phyloP scores from a whole-genome alignment of 2,329 filamentous ascomycete genomes.

The Trichoderma semiorbis region DNA sequence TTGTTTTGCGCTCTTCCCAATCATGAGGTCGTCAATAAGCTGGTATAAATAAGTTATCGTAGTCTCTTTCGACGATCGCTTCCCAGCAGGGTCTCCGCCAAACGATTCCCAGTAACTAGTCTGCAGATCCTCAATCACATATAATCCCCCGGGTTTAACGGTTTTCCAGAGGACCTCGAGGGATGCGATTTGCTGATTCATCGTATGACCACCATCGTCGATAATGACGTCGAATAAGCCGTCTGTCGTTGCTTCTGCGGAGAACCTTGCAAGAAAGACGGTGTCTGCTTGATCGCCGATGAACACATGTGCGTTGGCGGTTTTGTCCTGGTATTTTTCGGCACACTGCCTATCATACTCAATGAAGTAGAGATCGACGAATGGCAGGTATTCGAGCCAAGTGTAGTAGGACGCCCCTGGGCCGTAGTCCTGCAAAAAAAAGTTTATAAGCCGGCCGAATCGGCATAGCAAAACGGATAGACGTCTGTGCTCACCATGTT shows the following conservation, averaged over 20 bases:
- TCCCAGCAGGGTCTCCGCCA: conserved; percentile 25
- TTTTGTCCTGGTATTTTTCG: conserved; percentile 34
- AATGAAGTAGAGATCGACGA: conserved; percentile 41
- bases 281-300: conserved; percentile 39
- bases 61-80: conserved; percentile 25
- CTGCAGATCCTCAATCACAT: conserved; percentile 35
- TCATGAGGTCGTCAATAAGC: conserved; percentile 28
- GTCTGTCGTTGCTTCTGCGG: conserved; percentile 30
- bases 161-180: conserved; percentile 35
- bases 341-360: conserved; percentile 38
- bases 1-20: conserved; percentile 20
- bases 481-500: conserved; percentile 28
- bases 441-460: not conserved
- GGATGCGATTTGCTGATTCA: conserved; percentile 37
- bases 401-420: conserved; percentile 39
- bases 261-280: conserved; percentile 35
- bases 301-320: conserved; percentile 36
- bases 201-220: conserved; percentile 38
- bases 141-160: conserved; percentile 35
- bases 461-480: not conserved
- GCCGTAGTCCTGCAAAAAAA: conserved; percentile 29
- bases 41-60: conserved; percentile 29
- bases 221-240: conserved; percentile 39
- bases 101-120: conserved; percentile 28
- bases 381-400: conserved; percentile 39